Conservation (phyloP, 2,329 filamentous ascomycete genomes). For the Claviceps digitariae region DNA sequence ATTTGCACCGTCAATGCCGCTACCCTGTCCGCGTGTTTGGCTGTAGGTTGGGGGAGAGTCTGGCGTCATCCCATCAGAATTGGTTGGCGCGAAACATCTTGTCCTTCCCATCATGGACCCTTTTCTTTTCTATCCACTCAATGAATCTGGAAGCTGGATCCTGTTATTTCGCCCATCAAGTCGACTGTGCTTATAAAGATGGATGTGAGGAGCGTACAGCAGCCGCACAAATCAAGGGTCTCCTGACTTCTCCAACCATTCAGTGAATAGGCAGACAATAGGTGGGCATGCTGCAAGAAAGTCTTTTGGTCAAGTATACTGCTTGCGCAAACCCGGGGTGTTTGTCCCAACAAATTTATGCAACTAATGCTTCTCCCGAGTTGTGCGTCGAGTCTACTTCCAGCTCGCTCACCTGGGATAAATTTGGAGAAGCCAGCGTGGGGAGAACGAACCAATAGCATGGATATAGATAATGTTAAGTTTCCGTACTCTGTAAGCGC, state of each 20-base stretch:
- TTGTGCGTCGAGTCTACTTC: not conserved
- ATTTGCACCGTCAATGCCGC: not conserved
- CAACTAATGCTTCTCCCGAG: not conserved
- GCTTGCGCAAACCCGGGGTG: not conserved
- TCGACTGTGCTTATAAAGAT: not conserved
- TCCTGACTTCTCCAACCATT: too few relatives aligned
- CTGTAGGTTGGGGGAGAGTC: not conserved
- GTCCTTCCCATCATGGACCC: too few relatives aligned
- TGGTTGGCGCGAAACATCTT: not conserved
- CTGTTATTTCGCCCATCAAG: not conserved
- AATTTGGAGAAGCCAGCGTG: not conserved
- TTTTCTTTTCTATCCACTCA: too few relatives aligned
- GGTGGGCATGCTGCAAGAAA: not conserved
- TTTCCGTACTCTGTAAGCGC: not conserved
- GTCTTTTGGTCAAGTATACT: not conserved
- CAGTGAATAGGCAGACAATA: too few relatives aligned
- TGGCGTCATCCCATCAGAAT: not conserved
- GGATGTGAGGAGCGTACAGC: not conserved
- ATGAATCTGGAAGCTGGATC: not conserved
- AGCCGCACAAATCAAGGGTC: not conserved
- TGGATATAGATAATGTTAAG: not conserved
- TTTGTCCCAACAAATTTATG: not conserved
- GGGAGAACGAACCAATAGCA: not conserved
- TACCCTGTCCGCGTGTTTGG: not conserved
- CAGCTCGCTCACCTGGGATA: not conserved